These are phyloP conservation scores for Escovopsis weberi DNA, from an alignment of 2,329 filamentous ascomycete genomes.

Conservation along the genomic window DNA sequence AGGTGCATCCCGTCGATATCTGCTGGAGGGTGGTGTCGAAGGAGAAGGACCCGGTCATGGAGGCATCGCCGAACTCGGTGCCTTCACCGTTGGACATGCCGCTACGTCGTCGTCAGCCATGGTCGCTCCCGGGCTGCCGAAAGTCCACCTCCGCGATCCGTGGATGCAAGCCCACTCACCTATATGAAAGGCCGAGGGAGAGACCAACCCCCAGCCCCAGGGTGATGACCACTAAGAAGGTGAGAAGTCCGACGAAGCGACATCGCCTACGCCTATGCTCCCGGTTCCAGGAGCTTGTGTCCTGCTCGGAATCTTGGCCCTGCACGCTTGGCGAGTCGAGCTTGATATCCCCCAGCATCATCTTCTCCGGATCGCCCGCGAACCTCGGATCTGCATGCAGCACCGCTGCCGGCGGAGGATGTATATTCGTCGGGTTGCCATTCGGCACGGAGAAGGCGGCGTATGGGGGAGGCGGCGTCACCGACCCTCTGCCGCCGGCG, in stretches of 20 bases:
- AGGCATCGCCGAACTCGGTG: too few relatives aligned
- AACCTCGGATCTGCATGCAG: not conserved
- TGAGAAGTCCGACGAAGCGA: constrained; percentile 15
- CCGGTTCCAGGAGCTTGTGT: constrained; percentile 4
- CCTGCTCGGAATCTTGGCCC: constrained; percentile 2
- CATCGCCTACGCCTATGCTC: constrained; percentile 16
- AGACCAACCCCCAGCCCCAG: constrained; percentile 26
- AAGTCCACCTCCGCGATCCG: not conserved
- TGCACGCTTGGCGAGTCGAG: constrained; percentile 4
- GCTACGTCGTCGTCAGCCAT: not conserved
- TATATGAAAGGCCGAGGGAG: constrained; percentile 22
- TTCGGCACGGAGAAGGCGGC: not conserved
- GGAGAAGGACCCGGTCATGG: constrained; percentile 42
- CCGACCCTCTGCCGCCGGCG: constrained; percentile 6
- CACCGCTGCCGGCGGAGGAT: not conserved
- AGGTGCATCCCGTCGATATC: constrained; percentile 40
- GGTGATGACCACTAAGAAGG: constrained; percentile 17
- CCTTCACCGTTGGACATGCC: not conserved
- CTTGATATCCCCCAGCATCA: constrained; percentile 3
- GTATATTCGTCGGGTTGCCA: constrained; percentile 1
- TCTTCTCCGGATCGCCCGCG: constrained; percentile 3
- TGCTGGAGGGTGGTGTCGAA: constrained; percentile 43
- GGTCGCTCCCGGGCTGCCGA: not conserved
- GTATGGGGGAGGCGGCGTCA: constrained; percentile 6
- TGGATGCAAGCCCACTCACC: constrained; percentile 12